Base-by-base conservation (phyloP, 306 rosid species). In the Prunus davidiana region DNA sequence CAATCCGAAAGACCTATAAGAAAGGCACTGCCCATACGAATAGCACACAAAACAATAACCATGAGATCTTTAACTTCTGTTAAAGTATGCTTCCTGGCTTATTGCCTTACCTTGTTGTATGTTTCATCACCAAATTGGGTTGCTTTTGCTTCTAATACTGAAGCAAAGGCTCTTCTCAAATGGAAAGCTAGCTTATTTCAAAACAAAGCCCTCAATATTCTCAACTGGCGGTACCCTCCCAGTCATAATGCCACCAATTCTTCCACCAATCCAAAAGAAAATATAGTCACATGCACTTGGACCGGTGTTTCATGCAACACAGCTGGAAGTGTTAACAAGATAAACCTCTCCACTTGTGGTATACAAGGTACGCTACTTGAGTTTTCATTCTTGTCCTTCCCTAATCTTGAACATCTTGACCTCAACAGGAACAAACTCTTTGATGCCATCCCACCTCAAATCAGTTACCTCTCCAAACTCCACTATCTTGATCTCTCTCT, bases 361-460 rank as follows among this genome's bases (percentile, higher is more conserved):
- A 27, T 27, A 27, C 30, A 28, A 28, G 30, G 30, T 28, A 76
- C 74, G 11, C 80, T 57, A 16, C 56, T 0, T 52, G 20, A 14
- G 1, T 51, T 51, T 51, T 1, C 20, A 3, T 51, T 51, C 56
- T 10, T 22, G 15, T 80, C 79, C 25, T 74, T 74, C 6, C 71
- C 63, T 19, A 80, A 74, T 60, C 66, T 80, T 12, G 20, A 69
- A 80, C 2, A 49, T 18, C 18, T 80, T 28, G 61, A 80, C 41
- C 76, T 80, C 27, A 80, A 30, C 24, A 16, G 0, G 12, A 80
- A 80, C 5, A 22, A 22, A 8, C 5, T 57, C 63, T 22, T 10
- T 57, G 63, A 22, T 10, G 2, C 6, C 30, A 57, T 57, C 14
- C 63, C 32, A 57, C 16, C 16, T 57, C 32, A 57, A 3, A 3